A percentile compares a stretch with the other conserved stretches of the same genome.
Evolutionary conservation across 208 protist species (phyloP).

Genomic region (Angomonas desouzai): DNA sequence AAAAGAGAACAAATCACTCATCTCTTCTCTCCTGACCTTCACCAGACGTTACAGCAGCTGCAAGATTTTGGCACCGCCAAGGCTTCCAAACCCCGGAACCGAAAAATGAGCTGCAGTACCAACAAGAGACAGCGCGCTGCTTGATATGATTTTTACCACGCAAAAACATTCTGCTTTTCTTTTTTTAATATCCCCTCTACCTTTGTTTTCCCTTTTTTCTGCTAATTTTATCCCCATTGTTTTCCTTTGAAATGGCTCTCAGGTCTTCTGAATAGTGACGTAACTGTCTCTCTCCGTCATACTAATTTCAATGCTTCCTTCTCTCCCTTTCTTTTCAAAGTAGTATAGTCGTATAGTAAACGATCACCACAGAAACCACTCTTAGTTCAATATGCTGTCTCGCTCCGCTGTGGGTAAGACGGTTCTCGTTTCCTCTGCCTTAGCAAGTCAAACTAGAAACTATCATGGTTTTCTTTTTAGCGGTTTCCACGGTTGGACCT

Average conservation of each 20-base stretch:
- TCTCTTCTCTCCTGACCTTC: slow-evolving; percentile 17
- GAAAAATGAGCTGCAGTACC: slow-evolving; percentile 6
- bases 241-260: not conserved
- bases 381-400: slow-evolving; percentile 3
- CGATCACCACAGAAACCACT: no score
- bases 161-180: not conserved
- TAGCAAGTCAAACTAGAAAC: slow-evolving; percentile 17
- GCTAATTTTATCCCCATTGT: not conserved
- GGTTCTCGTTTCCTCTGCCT: not conserved
- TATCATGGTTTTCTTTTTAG: slow-evolving; percentile 81
- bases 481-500: slow-evolving; percentile 72
- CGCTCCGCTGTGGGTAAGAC: not conserved
- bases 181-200: slow-evolving; percentile 7
- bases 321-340: not conserved
- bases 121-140: not conserved
- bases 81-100: not conserved
- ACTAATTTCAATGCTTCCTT: slow-evolving; percentile 6
- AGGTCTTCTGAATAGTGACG: no score
- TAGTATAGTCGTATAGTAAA: no score
- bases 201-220: slow-evolving; percentile 8
- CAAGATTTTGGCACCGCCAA: not conserved
- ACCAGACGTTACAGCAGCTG: slow-evolving; percentile 17
- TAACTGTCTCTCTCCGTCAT: no score
- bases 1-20: slow-evolving; percentile 15
- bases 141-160: no score